Conservation (phyloP, 345 rosid genomes). For the Eucalyptus curtisii region DNA sequence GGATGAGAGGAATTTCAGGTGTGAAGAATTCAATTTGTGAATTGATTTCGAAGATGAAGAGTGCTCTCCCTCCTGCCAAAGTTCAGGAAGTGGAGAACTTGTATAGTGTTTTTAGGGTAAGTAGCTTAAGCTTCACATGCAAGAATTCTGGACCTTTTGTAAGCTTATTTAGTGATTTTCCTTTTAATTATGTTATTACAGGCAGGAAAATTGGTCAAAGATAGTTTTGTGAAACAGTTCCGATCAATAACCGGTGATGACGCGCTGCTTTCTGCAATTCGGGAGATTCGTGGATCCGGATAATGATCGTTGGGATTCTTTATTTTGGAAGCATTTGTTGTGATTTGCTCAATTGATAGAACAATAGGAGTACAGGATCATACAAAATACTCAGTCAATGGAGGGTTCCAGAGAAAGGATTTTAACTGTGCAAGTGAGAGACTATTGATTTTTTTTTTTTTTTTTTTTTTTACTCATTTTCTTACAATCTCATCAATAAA, state of each 20-base stretch:
- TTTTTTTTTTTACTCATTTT: neutral
- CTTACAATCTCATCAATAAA: neutral
- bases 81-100: slow-evolving; percentile 8
- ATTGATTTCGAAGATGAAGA: slow-evolving; percentile 18
- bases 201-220: slow-evolving; percentile 18
- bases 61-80: slow-evolving; percentile 21
- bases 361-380: neutral
- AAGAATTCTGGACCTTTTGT: neutral
- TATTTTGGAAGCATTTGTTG: neutral
- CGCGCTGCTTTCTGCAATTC: slow-evolving; percentile 9
- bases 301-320: neutral
- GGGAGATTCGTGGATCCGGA: slow-evolving; percentile 12
- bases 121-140: neutral
- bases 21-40: slow-evolving; percentile 7
- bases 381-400: neutral
- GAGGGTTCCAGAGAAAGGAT: neutral
- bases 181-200: neutral
- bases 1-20: neutral
- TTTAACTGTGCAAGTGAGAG: neutral
- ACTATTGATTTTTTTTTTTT: neutral
- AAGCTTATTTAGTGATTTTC: neutral
- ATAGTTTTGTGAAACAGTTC: slow-evolving; percentile 12
- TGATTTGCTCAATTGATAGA: neutral
- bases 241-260: slow-evolving; percentile 24
- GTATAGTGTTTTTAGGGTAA: slow-evolving; percentile 16